Conservation (phyloP, 2,329 filamentous ascomycete genomes). For the Fusarium sp. region DNA sequence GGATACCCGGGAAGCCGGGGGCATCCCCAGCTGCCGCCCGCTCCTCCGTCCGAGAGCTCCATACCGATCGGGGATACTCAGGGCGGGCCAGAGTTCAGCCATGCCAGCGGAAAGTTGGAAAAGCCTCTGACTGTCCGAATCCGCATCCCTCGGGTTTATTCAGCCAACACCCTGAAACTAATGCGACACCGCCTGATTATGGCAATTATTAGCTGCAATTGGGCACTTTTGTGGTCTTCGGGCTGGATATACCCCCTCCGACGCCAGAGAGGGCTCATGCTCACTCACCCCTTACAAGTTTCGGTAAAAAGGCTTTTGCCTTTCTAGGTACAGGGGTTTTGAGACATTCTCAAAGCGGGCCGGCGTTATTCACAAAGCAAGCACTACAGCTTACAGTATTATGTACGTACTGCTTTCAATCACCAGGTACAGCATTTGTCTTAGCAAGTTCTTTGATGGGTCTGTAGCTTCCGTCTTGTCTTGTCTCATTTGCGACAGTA, state of each 20-base stretch:
- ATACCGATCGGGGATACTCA: conserved; percentile 49
- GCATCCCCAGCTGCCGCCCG: conserved; percentile 43
- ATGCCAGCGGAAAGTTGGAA: conserved; percentile 35
- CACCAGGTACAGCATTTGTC: conserved; percentile 18
- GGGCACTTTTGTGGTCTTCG: conserved; percentile 1
- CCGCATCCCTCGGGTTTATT: conserved; percentile 28
- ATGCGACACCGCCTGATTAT: conserved; percentile 17
- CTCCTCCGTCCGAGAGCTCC: conserved; percentile 48
- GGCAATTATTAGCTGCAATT: conserved; percentile 17
- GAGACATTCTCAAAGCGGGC: conserved; percentile 37
- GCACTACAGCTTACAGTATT: conserved; percentile 13
- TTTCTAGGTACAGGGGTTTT: conserved; percentile 30
- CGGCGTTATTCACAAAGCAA: conserved; percentile 43
- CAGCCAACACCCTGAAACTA: conserved; percentile 30
- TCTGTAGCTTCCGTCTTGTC: conserved; percentile 32
- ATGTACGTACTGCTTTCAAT: background rate
- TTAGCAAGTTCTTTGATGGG: conserved; percentile 29
- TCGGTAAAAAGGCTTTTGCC: conserved; percentile 12
- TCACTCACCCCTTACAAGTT: conserved; percentile 21
- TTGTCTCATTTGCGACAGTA: conserved; percentile 26
- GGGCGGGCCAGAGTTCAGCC: conserved; percentile 50
- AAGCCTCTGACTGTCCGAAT: conserved; percentile 41
- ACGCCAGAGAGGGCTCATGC: background rate
- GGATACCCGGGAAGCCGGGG: conserved; percentile 43
- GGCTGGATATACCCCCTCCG: conserved; percentile 34